Conservation (phyloP, 192 early-diverging fungal genomes). For the Chytriomyces confervae region DNA sequence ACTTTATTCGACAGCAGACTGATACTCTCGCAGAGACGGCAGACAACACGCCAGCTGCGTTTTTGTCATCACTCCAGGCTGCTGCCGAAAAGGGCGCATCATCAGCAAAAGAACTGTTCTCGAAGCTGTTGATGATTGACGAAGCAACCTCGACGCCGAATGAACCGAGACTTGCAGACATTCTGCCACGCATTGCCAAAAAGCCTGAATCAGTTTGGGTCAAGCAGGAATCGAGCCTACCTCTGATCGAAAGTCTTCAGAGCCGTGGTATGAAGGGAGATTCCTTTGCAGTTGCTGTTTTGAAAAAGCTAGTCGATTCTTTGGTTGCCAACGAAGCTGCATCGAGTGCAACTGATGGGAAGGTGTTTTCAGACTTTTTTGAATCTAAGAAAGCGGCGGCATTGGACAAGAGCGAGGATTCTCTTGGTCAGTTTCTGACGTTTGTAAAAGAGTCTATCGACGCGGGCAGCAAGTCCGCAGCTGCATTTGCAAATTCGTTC, state of each 20-base stretch:
- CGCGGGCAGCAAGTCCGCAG: background rate
- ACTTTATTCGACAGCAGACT: background rate
- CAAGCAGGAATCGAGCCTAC: slow-evolving; percentile 10
- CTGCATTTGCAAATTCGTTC: background rate
- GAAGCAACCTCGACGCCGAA: background rate
- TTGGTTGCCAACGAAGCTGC: background rate
- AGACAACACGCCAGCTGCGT: background rate
- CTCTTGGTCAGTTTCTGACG: background rate
- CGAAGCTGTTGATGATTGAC: background rate
- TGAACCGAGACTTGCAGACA: background rate
- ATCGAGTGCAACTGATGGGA: background rate
- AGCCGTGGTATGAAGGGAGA: background rate
- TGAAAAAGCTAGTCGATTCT: slow-evolving; percentile 3
- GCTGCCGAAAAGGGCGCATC: slow-evolving; percentile 1
- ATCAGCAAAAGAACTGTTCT: background rate
- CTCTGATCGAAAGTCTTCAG: background rate
- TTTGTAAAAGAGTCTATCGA: slow-evolving; percentile 6
- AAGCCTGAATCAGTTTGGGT: slow-evolving; percentile 2
- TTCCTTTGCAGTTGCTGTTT: background rate
- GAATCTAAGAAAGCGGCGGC: background rate
- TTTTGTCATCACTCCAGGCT: background rate
- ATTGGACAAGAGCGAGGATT: background rate
- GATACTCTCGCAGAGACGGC: background rate
- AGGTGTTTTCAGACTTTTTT: slow-evolving; percentile 15
- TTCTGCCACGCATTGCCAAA: background rate